A percentile compares a stretch with the other conserved stretches of the same genome.
These are phyloP conservation scores for Porphyrellus cyaneotinctus DNA, from an alignment of 768 basidiomycete species.

Conservation along the genomic window DNA sequence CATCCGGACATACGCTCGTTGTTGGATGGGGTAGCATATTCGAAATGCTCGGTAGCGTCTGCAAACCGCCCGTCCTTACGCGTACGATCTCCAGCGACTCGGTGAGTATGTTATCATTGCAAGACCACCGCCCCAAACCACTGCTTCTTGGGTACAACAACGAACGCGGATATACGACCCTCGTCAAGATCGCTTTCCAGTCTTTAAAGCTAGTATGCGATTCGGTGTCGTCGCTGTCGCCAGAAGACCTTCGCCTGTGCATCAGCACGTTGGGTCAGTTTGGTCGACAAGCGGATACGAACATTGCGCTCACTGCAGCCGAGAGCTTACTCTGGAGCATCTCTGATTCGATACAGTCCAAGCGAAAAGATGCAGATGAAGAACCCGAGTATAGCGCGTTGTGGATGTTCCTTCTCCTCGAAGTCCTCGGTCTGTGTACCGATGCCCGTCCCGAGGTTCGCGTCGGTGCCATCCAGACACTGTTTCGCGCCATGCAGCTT, in stretches of 20 bases:
- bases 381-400: slow-evolving; percentile 72
- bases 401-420: slow-evolving; percentile 91
- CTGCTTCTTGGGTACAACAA: slow-evolving; percentile 53
- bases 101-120: slow-evolving; percentile 39
- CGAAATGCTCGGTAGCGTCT: slow-evolving; percentile 86
- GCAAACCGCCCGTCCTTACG: slow-evolving; percentile 47
- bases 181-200: slow-evolving; percentile 92
- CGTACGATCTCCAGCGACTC: slow-evolving; percentile 41
- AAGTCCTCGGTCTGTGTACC: slow-evolving; percentile 77
- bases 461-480: slow-evolving; percentile 89
- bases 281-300: slow-evolving; percentile 90
- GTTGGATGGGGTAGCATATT: slow-evolving; percentile 95
- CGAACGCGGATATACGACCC: slow-evolving; percentile 66
- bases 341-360: slow-evolving; percentile 89
- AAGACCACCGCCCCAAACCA: slow-evolving; percentile 37
- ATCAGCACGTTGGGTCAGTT: slow-evolving; percentile 90
- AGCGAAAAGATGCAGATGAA: slow-evolving; percentile 60
- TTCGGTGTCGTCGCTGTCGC: slow-evolving; percentile 76
- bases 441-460: slow-evolving; percentile 86
- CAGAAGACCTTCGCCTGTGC: slow-evolving; percentile 79
- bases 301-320: slow-evolving; percentile 91
- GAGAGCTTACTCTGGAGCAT: slow-evolving; percentile 94
- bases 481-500: slow-evolving; percentile 90
- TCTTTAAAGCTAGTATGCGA: slow-evolving; percentile 94
- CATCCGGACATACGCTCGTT: slow-evolving; percentile 86